Base-by-base conservation (phyloP, 2,329 filamentous ascomycete species). In the Xylariaceae sp. region DNA sequence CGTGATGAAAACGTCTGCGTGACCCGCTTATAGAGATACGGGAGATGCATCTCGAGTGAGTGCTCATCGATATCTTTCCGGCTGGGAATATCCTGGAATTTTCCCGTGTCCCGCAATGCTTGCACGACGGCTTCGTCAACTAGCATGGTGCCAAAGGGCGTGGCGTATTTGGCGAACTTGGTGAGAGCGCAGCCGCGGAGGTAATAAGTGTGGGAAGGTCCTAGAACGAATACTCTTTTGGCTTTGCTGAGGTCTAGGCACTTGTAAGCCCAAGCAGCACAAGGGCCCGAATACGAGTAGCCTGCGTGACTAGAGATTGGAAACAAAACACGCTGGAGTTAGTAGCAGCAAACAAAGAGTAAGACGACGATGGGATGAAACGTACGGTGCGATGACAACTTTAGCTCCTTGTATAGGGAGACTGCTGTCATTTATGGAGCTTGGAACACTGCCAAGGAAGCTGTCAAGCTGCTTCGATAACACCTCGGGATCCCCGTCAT, bases 211-310 rank as follows among this genome's bases (percentile, higher is more conserved):
- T 98, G 93, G 1, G 92, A 96, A 2, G 93, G 93, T 0, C 93
- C 93, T 14, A 98, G 80, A 34, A 98, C 74, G 62, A 98, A 97
- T 53, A 98, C 79, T 3, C 90, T 85, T 67, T 94, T 95, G 20
- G 83, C 85, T 50, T 81, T 80, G 48, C 82, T 84, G 45, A 97
- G 76, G 64, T 97, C 90, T 40, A 95, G 82, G 6, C 80, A 79
- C 67, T 88, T 93, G 70, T 97, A 98, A 7, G 93, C 93, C 83
- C 89, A 97, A 35, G 91, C 93, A 35, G 93, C 93, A 55, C 89
- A 92, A 32, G 84, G 80, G 6, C 93, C 93, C 4, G 93, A 98
- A 73, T 92, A 97, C 2, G 80, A 73, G 70, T 95, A 98, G 50
- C 93, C 93, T 48, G 93, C 93, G 66, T 98, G 93, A 49, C 92